Conservation (phyloP, 257 asterid genomes). For the Linaria vulgaris region DNA sequence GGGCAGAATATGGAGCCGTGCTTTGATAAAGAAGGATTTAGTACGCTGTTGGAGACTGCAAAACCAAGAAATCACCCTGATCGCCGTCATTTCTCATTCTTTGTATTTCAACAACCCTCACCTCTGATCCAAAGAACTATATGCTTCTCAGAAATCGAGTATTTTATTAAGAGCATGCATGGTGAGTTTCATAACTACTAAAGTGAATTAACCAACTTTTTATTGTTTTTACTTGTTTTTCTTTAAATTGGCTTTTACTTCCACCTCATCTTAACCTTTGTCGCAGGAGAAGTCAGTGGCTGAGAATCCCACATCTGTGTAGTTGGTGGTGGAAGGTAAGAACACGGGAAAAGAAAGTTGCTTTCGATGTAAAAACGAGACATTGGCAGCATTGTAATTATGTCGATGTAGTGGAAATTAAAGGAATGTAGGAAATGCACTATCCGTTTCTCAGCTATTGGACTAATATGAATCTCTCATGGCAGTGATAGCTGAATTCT, state of each 20-base stretch:
- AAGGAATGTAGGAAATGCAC: too few relatives aligned
- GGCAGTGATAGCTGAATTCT: too few relatives aligned
- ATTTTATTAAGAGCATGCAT: constrained; percentile 66
- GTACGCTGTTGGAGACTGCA: constrained; percentile 51
- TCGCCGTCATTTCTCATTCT: constrained; percentile 45
- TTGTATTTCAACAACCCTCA: constrained; percentile 47
- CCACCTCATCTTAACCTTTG: constrained; percentile 12
- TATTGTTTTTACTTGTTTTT: neutral
- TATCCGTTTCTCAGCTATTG: too few relatives aligned
- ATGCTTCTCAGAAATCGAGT: constrained; percentile 52
- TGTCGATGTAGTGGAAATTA: too few relatives aligned
- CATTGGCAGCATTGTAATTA: too few relatives aligned
- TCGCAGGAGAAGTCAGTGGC: constrained; percentile 35
- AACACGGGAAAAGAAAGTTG: too few relatives aligned
- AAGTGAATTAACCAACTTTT: neutral
- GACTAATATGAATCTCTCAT: too few relatives aligned
- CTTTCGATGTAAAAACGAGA: too few relatives aligned
- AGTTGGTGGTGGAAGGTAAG: constrained; percentile 11
- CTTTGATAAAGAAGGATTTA: constrained; percentile 53
- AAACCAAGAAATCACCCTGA: constrained; percentile 75
- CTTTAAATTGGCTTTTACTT: neutral
- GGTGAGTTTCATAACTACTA: constrained; percentile 36
- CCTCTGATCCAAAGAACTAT: constrained; percentile 47
- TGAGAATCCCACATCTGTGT: neutral
- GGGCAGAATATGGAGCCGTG: constrained; percentile 58